phyloP scores from a whole-genome alignment of 2,329 filamentous ascomycete species.

The Sclerotinia sclerotiorum region DNA sequence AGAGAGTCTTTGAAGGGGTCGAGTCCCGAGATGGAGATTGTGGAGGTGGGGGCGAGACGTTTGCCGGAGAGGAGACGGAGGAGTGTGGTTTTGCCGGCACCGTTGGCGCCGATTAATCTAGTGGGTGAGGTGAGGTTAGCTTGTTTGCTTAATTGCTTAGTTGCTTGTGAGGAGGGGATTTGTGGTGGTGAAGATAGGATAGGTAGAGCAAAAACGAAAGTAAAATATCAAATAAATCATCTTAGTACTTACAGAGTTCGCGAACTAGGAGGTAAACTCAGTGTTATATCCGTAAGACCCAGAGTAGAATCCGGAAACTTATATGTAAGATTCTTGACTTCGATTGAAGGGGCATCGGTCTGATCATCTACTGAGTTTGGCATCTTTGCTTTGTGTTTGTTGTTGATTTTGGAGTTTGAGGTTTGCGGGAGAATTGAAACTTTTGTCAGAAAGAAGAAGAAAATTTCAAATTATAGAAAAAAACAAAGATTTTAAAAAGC shows the following conservation, averaged over 20 bases:
- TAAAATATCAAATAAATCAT: not conserved
- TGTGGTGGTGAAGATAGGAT: no score
- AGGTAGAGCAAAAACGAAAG: not conserved
- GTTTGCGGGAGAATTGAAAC: no score
- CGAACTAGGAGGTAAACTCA: constrained; percentile 49
- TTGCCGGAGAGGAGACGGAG: constrained; percentile 90
- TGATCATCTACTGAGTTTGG: constrained; percentile 25
- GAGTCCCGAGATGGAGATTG: constrained; percentile 75
- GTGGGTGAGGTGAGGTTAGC: constrained; percentile 64
- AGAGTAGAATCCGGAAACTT: constrained; percentile 80
- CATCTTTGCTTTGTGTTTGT: not conserved
- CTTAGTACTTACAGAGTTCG: constrained; percentile 75
- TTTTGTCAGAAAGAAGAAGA: no score
- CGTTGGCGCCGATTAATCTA: constrained; percentile 92
- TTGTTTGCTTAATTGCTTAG: constrained; percentile 40
- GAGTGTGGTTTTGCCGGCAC: constrained; percentile 94
- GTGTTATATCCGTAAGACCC: constrained; percentile 72
- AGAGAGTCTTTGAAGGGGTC: constrained; percentile 91
- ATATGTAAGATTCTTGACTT: constrained; percentile 78
- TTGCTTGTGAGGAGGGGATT: rapidly evolving
- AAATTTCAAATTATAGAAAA: not conserved
- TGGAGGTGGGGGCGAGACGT: constrained; percentile 76
- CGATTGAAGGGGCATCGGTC: constrained; percentile 49
- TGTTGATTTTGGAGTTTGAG: not conserved
- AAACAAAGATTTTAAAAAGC: not conserved